Evolutionary conservation across 2,329 filamentous ascomycete species (phyloP).

Genomic region (Lasiodiplodia hormozganensis): DNA sequence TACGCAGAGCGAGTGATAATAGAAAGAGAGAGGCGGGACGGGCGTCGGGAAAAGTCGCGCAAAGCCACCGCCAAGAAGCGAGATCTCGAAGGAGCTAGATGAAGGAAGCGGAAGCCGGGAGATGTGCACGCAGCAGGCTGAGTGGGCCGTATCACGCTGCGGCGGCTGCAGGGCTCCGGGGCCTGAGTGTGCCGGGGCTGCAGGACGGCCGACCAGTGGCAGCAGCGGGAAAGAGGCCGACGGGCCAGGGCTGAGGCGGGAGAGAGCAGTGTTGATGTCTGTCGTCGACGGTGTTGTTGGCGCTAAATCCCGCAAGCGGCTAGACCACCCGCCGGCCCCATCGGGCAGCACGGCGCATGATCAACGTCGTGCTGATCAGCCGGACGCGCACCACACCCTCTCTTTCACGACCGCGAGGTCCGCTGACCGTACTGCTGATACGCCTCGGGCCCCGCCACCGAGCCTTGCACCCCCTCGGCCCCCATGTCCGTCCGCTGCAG

Average conservation of each 20-base stretch:
- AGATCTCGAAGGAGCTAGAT: conserved; percentile 14
- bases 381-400: conserved; percentile 29
- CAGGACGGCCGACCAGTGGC: background rate
- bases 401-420: conserved; percentile 45
- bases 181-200: conserved; percentile 5
- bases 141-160: conserved; percentile 3
- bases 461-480: conserved; percentile 12
- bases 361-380: conserved; percentile 27
- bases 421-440: conserved; percentile 47
- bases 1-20: background rate
- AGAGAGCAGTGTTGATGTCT: conserved; percentile 11
- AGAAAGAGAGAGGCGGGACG: background rate
- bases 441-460: conserved; percentile 32
- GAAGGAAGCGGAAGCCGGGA: conserved; percentile 20
- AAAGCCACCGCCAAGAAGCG: background rate
- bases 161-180: conserved; percentile 7
- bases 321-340: conserved; percentile 21
- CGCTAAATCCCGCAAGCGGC: conserved; percentile 12
- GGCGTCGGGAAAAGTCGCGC: background rate
- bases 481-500: conserved; percentile 31
- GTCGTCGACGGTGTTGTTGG: conserved; percentile 14
- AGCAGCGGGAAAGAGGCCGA: background rate
- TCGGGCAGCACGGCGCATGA: conserved; percentile 23
- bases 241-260: background rate
- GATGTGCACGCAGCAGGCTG: conserved; percentile 17